phyloP scores from a whole-genome alignment of 2,329 filamentous ascomycete genomes.

The Diplodia corticola region DNA sequence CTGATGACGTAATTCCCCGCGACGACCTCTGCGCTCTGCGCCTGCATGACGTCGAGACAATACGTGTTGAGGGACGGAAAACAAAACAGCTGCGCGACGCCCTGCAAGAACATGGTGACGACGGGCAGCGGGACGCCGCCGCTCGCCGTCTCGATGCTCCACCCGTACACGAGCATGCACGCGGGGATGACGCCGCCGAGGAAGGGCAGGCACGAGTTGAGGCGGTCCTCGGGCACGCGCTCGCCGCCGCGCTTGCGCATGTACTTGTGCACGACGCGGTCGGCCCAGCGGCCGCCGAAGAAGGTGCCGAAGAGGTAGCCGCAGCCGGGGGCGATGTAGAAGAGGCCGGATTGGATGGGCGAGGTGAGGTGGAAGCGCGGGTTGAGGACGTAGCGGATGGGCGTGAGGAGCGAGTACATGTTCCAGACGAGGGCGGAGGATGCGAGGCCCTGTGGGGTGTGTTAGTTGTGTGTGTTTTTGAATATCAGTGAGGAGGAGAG shows the following conservation, averaged over 20 bases:
- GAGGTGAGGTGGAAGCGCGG: conserved; percentile 68
- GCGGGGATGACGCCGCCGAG: conserved; percentile 59
- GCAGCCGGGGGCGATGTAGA: conserved; percentile 72
- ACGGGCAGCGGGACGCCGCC: conserved; percentile 64
- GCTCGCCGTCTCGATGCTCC: conserved; percentile 57
- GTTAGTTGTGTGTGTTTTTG: not conserved
- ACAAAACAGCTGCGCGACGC: conserved; percentile 72
- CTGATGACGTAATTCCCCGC: conserved; percentile 78
- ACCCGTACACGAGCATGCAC: conserved; percentile 70
- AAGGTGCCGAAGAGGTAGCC: conserved; percentile 71
- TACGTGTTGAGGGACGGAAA: conserved; percentile 78
- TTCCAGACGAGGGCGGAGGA: conserved; percentile 71
- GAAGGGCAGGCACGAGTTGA: conserved; percentile 57
- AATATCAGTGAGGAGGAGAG: no score
- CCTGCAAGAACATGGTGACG: conserved; percentile 72
- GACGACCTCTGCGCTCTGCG: conserved; percentile 69
- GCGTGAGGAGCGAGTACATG: conserved; percentile 69
- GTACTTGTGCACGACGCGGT: conserved; percentile 65
- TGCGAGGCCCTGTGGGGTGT: conserved; percentile 49
- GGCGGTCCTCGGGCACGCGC: conserved; percentile 67
- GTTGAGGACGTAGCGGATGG: conserved; percentile 72
- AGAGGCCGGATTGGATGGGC: conserved; percentile 67
- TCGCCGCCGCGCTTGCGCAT: conserved; percentile 58
- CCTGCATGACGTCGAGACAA: conserved; percentile 79
- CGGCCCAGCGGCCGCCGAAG: conserved; percentile 70